Evolutionary conservation across 495 filamentous ascomycete species (phyloP).

Genomic region (Hypoxylon lienhwacheense): DNA sequence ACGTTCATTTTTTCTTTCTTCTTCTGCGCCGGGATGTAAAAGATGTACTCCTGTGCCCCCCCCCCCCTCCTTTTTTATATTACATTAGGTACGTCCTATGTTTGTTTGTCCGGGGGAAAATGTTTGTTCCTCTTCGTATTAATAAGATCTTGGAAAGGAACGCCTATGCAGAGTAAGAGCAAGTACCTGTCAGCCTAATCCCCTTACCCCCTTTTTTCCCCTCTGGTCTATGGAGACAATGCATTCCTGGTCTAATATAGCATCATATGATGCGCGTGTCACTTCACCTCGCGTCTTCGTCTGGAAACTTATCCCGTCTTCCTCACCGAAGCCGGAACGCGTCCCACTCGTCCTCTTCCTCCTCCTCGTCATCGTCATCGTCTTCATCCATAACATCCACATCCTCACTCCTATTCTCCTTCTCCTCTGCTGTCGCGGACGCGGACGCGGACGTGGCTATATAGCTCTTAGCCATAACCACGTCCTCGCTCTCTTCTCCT

Average conservation of each 20-base stretch:
- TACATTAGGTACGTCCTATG: too few relatives aligned
- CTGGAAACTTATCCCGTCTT: neutral
- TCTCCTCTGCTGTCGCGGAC: conserved; percentile 8
- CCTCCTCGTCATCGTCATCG: conserved; percentile 53
- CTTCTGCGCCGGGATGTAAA: too few relatives aligned
- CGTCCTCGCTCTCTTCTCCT: conserved; percentile 11
- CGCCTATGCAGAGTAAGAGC: conserved; percentile 19
- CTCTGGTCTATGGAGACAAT: too few relatives aligned
- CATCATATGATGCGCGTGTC: too few relatives aligned
- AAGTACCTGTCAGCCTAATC: too few relatives aligned
- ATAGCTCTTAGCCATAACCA: conserved; percentile 25
- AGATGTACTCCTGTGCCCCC: neutral
- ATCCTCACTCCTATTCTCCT: conserved; percentile 33
- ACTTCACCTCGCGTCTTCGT: too few relatives aligned
- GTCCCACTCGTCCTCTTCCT: conserved; percentile 66
- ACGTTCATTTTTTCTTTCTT: too few relatives aligned
- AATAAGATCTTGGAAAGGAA: neutral
- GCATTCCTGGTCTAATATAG: too few relatives aligned
- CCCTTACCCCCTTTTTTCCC: conserved; percentile 1
- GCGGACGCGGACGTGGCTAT: too few relatives aligned
- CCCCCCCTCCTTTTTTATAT: neutral
- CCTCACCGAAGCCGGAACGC: conserved; percentile 63
- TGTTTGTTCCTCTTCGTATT: too few relatives aligned
- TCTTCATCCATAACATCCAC: conserved; percentile 42
- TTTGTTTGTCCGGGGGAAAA: too few relatives aligned